Conservation (phyloP, 495 filamentous ascomycete genomes). For the Talaromyces ruber region DNA sequence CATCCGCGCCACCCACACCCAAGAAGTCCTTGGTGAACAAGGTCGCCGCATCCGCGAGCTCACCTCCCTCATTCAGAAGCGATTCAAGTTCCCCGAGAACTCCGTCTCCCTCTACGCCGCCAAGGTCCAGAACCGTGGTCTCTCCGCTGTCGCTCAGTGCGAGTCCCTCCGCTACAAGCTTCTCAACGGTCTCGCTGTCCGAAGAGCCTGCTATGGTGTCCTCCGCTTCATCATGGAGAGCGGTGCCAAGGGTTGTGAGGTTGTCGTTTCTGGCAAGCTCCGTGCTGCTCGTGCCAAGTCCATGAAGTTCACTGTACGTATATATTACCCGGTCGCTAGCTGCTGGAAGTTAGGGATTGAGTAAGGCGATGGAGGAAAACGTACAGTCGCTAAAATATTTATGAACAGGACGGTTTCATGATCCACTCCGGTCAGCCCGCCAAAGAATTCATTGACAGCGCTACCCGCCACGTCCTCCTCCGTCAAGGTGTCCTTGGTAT, state of each 20-base stretch:
- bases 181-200: slow-evolving; percentile 95
- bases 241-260: slow-evolving; percentile 98
- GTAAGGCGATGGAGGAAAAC: background rate
- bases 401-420: slow-evolving; percentile 90
- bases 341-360: background rate
- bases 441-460: slow-evolving; percentile 98
- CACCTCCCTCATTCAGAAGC: slow-evolving; percentile 99
- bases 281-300: slow-evolving; percentile 97
- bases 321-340: background rate
- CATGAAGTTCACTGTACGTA: slow-evolving; percentile 97
- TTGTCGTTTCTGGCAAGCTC: slow-evolving; percentile 97
- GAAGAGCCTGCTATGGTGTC: slow-evolving; percentile 98
- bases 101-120: slow-evolving; percentile 98
- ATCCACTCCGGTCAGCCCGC: slow-evolving; percentile 99
- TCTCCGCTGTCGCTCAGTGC: slow-evolving; percentile 99
- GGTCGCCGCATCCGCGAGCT: slow-evolving; percentile 99
- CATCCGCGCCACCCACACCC: slow-evolving; percentile 99
- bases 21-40: slow-evolving; percentile 99
- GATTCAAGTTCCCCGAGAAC: slow-evolving; percentile 99
- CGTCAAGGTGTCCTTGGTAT: slow-evolving; percentile 99
- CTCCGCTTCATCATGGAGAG: slow-evolving; percentile 99
- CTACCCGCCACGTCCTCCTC: slow-evolving; percentile 97
- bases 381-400: slow-evolving; percentile 7
- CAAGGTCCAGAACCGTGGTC: slow-evolving; percentile 99
- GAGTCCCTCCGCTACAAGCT: slow-evolving; percentile 99